Base-by-base conservation (phyloP, 2,329 filamentous ascomycete genomes). In the Capronia americana region DNA sequence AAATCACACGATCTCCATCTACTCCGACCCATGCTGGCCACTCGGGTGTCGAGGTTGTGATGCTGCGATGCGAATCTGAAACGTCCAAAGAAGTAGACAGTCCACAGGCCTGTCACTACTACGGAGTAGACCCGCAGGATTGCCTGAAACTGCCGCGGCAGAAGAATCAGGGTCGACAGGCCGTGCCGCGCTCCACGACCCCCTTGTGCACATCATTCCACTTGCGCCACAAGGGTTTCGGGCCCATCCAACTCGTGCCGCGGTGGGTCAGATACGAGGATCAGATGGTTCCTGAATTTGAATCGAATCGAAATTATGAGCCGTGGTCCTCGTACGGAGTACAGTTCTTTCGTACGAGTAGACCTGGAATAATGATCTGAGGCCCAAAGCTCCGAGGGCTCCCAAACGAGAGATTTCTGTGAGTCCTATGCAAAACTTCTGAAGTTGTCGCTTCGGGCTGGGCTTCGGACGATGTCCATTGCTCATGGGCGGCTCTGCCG, bases 181-280 rank as follows among this genome's bases (percentile, higher is more conserved):
- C 10, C 32, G 32, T 34, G 32, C 32, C 32, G 32, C 32, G 32
- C 32, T 34, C 32, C 32, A 34, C 10, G 32, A 51, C 17, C 28
- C 57, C 44, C n/a, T 50, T 17, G 41, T 23, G 57, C 57, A 60
- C 50, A 50, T 60, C 57, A 34, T 17, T n/a, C 44, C 57, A 20
- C 23, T 38, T 48, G 26, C 44, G 57, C 57, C 44, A 60, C 57
- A 20, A n/a, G 57, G 26, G 57, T 60, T 51, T 60, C 57, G 30
- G 28, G 32, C 14, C 41, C 44, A 60, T 59, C 20, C n/a, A 53
- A 34, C 11, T 30, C 46, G 46, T 53, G 57, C 57, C 57, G 57
- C 57, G 28, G 44, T 51, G 44, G 57, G 46, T 60, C 46, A 7
- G 12, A 24, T 26, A 26, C 46, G 46, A 50, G 46, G 23, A 50